Evolutionary conservation across 805 yeast genomes (phyloP), one percentile per base, ranked within the genome.

Genomic region (Sungouiella blattae): DNA sequence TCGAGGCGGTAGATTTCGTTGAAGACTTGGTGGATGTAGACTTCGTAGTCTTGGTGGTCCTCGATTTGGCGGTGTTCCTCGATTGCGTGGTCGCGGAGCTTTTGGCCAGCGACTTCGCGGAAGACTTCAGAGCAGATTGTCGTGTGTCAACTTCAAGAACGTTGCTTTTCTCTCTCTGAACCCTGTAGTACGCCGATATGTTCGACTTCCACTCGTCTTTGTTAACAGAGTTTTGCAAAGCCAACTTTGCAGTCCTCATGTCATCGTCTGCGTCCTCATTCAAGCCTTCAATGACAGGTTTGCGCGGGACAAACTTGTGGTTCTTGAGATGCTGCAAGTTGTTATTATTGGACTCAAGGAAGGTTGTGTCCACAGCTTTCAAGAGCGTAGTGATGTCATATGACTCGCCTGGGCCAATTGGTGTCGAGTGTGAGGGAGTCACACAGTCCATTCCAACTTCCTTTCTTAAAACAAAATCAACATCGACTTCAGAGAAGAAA

Each of bases 371-470:
- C 9, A 25, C 43, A n/a, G 59, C 69, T 5, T 60, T 61, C 33
- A 85, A 53, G 18, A 89, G 55, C 28, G 65, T 47, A 20, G 44
- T 49, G 16, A 93, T 87, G 43, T 78, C 78, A 11, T 85, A 51
- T 0, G 87, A 76, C 53, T 83, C 88, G 8, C 99, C 99, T 5
- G 80, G 83, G 1, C 83, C 75, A 12, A 89, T 80, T 0, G 46
- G 40, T 5, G 54, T 47, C 0, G 81, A 78, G 48, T 88, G 82
- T 0, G 96, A 87, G 0, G 97, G 96, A 0, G 98, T 94, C 2
- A 87, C 70, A 60, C 98, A 91, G 43, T 83, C 87, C 69, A 88
- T 66, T 44, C 80, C 79, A n/a, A 91, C 98, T 49, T 94, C 98
- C 52, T 93, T 93, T 47, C 99, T 69, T 47, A 94, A 62, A 4